Evolutionary conservation across 257 asterid species (phyloP), one percentile per base, ranked within the genome.

Genomic region (Anisodus acutangulus): DNA sequence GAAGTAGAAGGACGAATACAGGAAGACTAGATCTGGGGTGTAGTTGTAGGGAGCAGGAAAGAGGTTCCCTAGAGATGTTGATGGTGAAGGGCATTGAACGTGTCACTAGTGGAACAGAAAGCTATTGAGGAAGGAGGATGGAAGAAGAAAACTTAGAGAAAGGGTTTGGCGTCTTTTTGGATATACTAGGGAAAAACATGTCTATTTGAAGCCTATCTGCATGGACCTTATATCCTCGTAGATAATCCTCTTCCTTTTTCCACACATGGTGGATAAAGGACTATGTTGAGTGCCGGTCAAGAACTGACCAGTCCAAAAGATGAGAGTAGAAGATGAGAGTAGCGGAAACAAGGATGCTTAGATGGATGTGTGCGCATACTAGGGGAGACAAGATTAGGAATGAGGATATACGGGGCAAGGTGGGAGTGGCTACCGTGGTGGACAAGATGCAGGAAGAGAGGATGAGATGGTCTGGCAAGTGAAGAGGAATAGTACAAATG

Each of bases 21-120:
- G 76, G 49, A 67, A 67, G 76, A 67, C 51, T 35, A 17, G 76
- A 35, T 67, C 12, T 67, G 76, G 51, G 76, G 35, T 67, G 22
- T 67, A 22, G 19, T 66, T 66, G 0, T 13, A 66, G 74, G 76
- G 37, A 35, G 49, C 19, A 13, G 74, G 76, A 67, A 35, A 67
- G 76, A 67, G 35, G 15, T 67, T 4, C 17, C 22, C 76, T 22
- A 35, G 49, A 49, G 76, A 67, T 67, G 22, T 37, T 67, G 5
- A 67, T 35, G 76, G 49, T 11, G 15, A 4, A 31, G 72, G 72
- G 45, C 45, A 66, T 66, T 66, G 43, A 66, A 67, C 12, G 19
- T 67, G 22, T 68, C 78, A 39, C 78, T 15, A 68, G 26, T 68
- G 78, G 78, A 26, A 39, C n/a, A 68, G 13, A 68, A 67, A 39